These are phyloP conservation scores for Xylariales sp. DNA, from an alignment of 2,329 filamentous ascomycete species.

Conservation along the genomic window DNA sequence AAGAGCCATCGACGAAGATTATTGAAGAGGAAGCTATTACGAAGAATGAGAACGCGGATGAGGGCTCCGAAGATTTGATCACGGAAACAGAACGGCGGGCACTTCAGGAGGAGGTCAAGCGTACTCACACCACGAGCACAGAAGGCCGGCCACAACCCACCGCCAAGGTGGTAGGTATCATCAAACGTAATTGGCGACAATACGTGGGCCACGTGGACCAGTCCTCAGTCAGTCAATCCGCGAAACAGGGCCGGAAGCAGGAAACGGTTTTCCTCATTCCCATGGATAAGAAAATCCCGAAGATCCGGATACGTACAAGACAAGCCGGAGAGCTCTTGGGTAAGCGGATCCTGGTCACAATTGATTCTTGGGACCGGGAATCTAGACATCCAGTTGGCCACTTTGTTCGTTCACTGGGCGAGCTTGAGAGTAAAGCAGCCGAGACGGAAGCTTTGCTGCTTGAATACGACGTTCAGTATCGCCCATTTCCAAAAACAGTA, in stretches of 20 bases:
- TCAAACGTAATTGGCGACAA: conserved; percentile 96
- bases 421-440: conserved; percentile 93
- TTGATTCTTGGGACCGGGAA: conserved; percentile 93
- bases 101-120: conserved; percentile 86
- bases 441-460: conserved; percentile 93
- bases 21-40: conserved; percentile 91
- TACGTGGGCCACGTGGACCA: conserved; percentile 95
- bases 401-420: conserved; percentile 87
- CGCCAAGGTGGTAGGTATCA: conserved; percentile 83
- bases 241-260: conserved; percentile 74
- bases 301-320: conserved; percentile 87
- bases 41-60: conserved; percentile 91
- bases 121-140: conserved; percentile 69
- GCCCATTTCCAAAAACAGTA: conserved; percentile 93
- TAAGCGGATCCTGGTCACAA: conserved; percentile 86
- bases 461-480: conserved; percentile 96
- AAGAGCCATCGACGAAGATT: conserved; percentile 90
- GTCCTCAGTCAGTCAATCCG: conserved; percentile 70
- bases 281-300: conserved; percentile 97
- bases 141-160: conserved; percentile 85
- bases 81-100: conserved; percentile 82
- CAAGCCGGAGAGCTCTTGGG: conserved; percentile 86
- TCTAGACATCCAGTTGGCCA: conserved; percentile 90
- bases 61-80: conserved; percentile 72
- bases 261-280: conserved; percentile 93